Percentiles rank a stretch among this genome's conserved stretches.
These are phyloP conservation scores for Beta macrorhiza DNA, from an alignment of 179 eudicot species.

Conservation along the genomic window DNA sequence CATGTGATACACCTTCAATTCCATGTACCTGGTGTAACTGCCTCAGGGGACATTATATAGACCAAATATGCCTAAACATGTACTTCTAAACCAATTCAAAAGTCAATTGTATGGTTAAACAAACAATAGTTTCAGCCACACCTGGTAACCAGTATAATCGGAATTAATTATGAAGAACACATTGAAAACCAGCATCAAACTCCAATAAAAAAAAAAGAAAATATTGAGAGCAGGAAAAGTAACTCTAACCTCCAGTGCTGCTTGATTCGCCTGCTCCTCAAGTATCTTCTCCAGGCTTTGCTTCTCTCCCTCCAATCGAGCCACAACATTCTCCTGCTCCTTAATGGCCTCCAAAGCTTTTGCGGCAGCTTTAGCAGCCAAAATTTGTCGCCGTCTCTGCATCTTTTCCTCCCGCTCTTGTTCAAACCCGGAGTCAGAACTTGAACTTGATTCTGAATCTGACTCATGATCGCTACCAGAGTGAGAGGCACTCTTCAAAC, in stretches of 20 bases:
- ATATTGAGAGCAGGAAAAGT: not conserved
- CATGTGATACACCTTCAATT: not conserved
- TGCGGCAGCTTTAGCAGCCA: conserved; percentile 89
- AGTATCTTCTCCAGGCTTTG: conserved; percentile 90
- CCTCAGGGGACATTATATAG: not conserved
- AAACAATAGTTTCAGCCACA: not conserved
- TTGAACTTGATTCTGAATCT: conserved; percentile 61
- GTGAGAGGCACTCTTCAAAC: conserved; percentile 38
- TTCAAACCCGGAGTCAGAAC: conserved; percentile 77
- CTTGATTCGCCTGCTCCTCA: conserved; percentile 89
- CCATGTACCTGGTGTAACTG: not conserved
- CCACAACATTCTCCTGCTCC: conserved; percentile 82
- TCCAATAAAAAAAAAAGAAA: not conserved
- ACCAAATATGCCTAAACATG: not conserved
- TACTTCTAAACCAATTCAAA: conserved; percentile 2
- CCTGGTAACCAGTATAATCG: not conserved
- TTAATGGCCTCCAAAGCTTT: conserved; percentile 71
- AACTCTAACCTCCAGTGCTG: conserved; percentile 71
- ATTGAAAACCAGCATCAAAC: not conserved
- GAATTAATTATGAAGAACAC: not conserved
- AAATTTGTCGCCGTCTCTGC: conserved; percentile 59
- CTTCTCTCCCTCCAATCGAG: conserved; percentile 95
- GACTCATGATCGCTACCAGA: conserved; percentile 56
- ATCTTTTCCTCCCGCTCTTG: conserved; percentile 65
- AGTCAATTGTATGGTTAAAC: not conserved